Percentiles rank a stretch among this genome's conserved stretches.
Evolutionary conservation across 2,329 filamentous ascomycete species (phyloP).

Genomic region (Clonostachys solani): DNA sequence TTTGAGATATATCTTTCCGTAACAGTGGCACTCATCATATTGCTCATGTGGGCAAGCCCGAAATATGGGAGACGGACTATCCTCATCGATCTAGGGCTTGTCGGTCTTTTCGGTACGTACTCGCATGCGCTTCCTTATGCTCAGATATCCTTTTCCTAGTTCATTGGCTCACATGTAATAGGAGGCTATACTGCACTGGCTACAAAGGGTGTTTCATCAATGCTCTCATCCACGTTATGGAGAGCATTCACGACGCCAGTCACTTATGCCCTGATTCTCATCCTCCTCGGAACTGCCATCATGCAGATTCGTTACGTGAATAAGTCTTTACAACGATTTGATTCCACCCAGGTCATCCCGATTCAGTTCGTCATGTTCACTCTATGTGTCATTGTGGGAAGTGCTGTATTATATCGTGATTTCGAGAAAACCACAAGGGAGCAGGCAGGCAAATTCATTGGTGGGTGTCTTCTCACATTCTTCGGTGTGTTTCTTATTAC

Average conservation of each 20-base stretch:
- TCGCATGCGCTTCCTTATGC: not conserved
- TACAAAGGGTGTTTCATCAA: constrained; percentile 93
- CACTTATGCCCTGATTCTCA: constrained; percentile 77
- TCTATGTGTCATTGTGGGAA: constrained; percentile 89
- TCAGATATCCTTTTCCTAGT: not conserved
- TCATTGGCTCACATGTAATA: constrained; percentile 24
- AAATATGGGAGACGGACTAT: constrained; percentile 83
- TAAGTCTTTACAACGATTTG: constrained; percentile 80
- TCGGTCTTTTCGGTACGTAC: constrained; percentile 80
- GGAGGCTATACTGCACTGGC: constrained; percentile 95
- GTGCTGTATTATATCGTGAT: constrained; percentile 88
- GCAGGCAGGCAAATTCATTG: constrained; percentile 79
- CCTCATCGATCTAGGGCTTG: constrained; percentile 86
- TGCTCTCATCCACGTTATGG: constrained; percentile 88
- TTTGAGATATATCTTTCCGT: constrained; percentile 89
- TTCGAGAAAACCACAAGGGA: constrained; percentile 77
- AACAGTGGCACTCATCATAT: constrained; percentile 67
- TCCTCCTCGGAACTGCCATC: constrained; percentile 79
- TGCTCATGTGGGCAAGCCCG: constrained; percentile 78
- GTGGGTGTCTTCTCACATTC: constrained; percentile 89
- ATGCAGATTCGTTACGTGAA: constrained; percentile 99
- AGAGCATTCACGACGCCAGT: constrained; percentile 87
- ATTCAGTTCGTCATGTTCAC: constrained; percentile 98
- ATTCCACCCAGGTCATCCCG: constrained; percentile 96
- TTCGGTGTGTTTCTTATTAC: constrained; percentile 97